Evolutionary conservation across 768 basidiomycete genomes (phyloP), one percentile per base, ranked within the genome.

Genomic region (Leccinum broughii): DNA sequence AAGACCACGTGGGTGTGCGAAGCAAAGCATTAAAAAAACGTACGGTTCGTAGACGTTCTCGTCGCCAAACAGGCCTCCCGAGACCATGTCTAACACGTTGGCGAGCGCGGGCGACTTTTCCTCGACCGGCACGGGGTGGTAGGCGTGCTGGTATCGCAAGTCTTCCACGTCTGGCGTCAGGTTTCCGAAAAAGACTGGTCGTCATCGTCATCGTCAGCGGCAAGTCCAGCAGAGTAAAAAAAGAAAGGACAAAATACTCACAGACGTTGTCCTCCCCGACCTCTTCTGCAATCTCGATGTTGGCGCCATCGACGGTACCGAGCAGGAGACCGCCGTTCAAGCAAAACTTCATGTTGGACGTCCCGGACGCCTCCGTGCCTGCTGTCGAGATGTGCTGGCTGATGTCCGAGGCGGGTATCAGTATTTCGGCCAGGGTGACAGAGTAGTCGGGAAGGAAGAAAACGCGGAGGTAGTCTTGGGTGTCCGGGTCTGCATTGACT

Each of bases 371-470:
- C 71, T 98, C 95, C 2, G 96, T 98, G 39, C 96, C 96, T 3
- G 96, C 97, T 14, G 96, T 98, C 24, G 92, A 95, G 75, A 99
- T 98, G 75, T 98, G 96, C 71, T 97, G 93, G 62, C 87, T 89
- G 77, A 98, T 90, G 73, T 98, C 95, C 30, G 90, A 89, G 13
- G 96, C 92, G n/a, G 90, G 92, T 61, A 94, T 91, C 65, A 95
- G 80, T 24, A 95, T 77, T 70, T 93, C 92, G 1, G 92, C 90
- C 51, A 91, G 75, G 51, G 89, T 89, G 41, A 91, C 93, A 1
- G 88, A 90, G 77, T 99, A 99, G 72, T 98, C 96, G 0, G 97
- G 95, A 20, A 99, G 82, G 89, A 98, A 98, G 80, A 89, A 92
- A 62, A 98, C 82, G 51, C 86, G 86, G 64, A 98, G 87, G 64